Base-by-base conservation (phyloP, 2,329 filamentous ascomycete genomes). In the Apiospora aurea region DNA sequence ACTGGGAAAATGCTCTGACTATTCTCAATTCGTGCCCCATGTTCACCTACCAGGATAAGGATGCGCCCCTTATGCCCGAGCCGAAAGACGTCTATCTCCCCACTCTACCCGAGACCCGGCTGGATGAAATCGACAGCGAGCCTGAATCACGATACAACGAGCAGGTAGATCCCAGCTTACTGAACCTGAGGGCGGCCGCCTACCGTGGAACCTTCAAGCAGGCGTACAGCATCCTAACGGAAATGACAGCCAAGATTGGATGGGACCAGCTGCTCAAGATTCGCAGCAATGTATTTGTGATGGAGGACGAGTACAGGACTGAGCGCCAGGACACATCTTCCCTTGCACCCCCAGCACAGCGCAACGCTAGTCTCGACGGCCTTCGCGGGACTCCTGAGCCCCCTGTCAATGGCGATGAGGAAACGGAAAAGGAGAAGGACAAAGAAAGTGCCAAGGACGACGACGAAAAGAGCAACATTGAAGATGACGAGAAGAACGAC, bases 11-110 rank as follows among this genome's bases (percentile, higher is more conserved):
- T 76, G 96, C 96, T 0, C 88, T 99, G 34, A 91, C 97, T 6
- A 98, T 96, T 4, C 88, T 99, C 70, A 99, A 99, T 84, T 99
- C 96, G 24, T 99, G 96, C 82, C 96, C 96, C 11, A 99, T 99
- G 96, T 99, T 99, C 82, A 99, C 96, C 8, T 98, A 99, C 82
- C 96, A 98, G 82, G 96, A 99, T 83, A 98, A 98, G 82, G 96
- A 99, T 81, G 93, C 95, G 7, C 96, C 96, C 4, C 85, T 96
- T 73, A 96, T 98, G 93, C 96, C 96, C 1, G 95, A 97, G 79
- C 95, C 96, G 0, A 92, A 93, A 77, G 93, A 95, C 71, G 93
- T 98, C 57, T 91, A 93, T 76, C 88, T 99, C 18, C 96, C 96
- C 0, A 93, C 96, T 21, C 87, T 98, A 70, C 89, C 93, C 0